Conservation (phyloP, 768 basidiomycete species). For the Neoboletus magnificus region DNA sequence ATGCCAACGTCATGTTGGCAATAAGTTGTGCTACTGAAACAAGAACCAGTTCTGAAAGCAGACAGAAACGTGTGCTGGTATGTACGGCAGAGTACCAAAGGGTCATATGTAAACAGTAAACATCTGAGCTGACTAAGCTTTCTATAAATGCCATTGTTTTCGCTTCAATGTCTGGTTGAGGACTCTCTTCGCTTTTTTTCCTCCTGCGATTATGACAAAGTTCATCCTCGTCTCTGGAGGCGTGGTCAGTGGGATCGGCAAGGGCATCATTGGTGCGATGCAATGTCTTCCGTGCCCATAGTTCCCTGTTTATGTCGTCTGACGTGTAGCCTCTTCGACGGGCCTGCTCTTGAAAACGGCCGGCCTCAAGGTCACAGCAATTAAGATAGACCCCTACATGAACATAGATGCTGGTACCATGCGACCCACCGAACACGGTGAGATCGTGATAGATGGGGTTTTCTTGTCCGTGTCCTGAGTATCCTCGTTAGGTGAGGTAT, state of each 20-base stretch:
- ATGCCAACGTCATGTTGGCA: not conserved
- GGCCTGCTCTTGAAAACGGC: slow-evolving; percentile 92
- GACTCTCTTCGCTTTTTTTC: slow-evolving; percentile 1
- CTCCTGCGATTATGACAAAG: slow-evolving; percentile 67
- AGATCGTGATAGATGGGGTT: slow-evolving; percentile 28
- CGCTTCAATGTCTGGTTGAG: slow-evolving; percentile 2
- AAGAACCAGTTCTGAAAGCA: not conserved
- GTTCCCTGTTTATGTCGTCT: slow-evolving; percentile 20
- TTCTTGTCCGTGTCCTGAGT: slow-evolving; percentile 17
- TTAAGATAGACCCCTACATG: slow-evolving; percentile 99
- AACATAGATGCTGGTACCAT: slow-evolving; percentile 99
- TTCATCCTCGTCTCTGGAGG: slow-evolving; percentile 96
- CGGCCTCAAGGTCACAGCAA: slow-evolving; percentile 95
- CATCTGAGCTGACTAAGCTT: slow-evolving; percentile 14
- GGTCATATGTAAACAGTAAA: no score
- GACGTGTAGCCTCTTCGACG: slow-evolving; percentile 82
- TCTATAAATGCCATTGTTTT: not conserved
- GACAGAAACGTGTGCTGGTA: not conserved
- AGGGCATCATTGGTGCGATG: slow-evolving; percentile 92
- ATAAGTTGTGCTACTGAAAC: not conserved
- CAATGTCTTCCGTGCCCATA: slow-evolving; percentile 13
- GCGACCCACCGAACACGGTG: slow-evolving; percentile 97
- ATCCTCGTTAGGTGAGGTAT: slow-evolving; percentile 76
- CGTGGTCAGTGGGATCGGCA: slow-evolving; percentile 98
- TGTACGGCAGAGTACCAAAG: not conserved